Percentiles rank a stretch among this genome's conserved stretches.
These are phyloP conservation scores for Suillus spraguei DNA, from an alignment of 768 basidiomycete species.

Conservation along the genomic window DNA sequence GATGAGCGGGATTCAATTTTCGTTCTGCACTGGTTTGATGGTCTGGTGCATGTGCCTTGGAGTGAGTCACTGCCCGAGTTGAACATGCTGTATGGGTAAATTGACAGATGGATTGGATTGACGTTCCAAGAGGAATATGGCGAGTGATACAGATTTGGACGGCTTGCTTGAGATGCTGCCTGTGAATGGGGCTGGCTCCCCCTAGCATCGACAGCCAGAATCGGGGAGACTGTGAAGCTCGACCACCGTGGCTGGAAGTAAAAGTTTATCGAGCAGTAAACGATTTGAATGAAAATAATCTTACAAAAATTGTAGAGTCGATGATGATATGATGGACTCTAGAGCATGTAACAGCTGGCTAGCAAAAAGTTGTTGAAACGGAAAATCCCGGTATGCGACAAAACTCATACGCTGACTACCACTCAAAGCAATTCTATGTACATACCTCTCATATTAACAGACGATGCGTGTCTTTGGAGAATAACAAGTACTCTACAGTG, in stretches of 20 bases:
- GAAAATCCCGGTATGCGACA: background rate
- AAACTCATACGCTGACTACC: background rate
- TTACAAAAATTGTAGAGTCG: constrained; percentile 4
- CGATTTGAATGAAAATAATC: background rate
- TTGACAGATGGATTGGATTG: constrained; percentile 14
- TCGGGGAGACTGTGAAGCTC: constrained; percentile 36
- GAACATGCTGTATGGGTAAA: constrained; percentile 28
- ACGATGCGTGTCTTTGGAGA: background rate
- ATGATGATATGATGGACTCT: background rate
- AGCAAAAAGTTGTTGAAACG: constrained; percentile 7
- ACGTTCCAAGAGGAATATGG: constrained; percentile 18
- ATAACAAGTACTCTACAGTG: background rate
- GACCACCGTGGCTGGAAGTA: constrained; percentile 36
- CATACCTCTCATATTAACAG: background rate
- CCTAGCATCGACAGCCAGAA: constrained; percentile 75
- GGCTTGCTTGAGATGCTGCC: constrained; percentile 51
- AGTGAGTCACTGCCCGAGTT: constrained; percentile 16
- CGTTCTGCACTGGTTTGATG: constrained; percentile 10
- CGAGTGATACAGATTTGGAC: constrained; percentile 24
- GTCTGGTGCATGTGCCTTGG: constrained; percentile 21
- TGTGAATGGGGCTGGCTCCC: constrained; percentile 57
- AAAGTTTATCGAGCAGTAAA: background rate
- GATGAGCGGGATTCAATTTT: constrained; percentile 10
- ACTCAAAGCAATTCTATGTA: background rate
- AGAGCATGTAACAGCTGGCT: background rate